Evolutionary conservation across 495 filamentous ascomycete species (phyloP), one percentile per base, ranked within the genome.

Genomic region (Aspergillus saccharolyticus): DNA sequence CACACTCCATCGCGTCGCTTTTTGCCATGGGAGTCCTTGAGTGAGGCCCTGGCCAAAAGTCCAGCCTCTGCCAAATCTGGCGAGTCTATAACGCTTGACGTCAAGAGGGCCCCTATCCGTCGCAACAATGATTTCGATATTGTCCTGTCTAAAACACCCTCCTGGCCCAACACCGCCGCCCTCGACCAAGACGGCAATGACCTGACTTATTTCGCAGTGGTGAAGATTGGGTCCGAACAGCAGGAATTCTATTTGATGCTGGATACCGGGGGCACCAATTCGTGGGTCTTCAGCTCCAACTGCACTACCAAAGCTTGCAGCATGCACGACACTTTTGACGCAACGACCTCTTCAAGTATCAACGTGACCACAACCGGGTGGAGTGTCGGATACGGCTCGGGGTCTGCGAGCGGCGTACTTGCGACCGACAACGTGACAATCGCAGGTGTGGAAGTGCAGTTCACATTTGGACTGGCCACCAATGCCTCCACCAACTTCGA

Each of bases 141-240:
- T 18, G 75, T 85, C 39, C 63, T 76, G 39, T 79, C 85, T 21
- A 69, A 74, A 24, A 70, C 71, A 0, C 83, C 89, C 0, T 74
- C 78, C 0, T 62, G 73, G 6, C 64, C 78, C 17, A 80, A 86
- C 60, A 87, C 83, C 54, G 80, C 79, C 14, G 81, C 85, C 6
- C 72, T 94, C 43, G 77, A 87, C 63, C 86, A 94, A 68, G 87
- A 90, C 71, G 89, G 87, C 2, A 79, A 78, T 24, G 89, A 94
- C 70, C 86, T 80, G 56, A 87, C 87, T 7, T 96, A 96, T 75
- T 90, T 96, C 63, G 68, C 84, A 19, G 67, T 81, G 33, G 80
- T 88, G n/a, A 65, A 74, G 43, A 76, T 94, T 47, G 90, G 90
- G 43, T 84, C 87, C 0, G 66, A 79, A 25, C 71, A 77, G 42